These are phyloP conservation scores for Westerdykella aurantiaca DNA, from an alignment of 2,329 filamentous ascomycete genomes.

Conservation along the genomic window DNA sequence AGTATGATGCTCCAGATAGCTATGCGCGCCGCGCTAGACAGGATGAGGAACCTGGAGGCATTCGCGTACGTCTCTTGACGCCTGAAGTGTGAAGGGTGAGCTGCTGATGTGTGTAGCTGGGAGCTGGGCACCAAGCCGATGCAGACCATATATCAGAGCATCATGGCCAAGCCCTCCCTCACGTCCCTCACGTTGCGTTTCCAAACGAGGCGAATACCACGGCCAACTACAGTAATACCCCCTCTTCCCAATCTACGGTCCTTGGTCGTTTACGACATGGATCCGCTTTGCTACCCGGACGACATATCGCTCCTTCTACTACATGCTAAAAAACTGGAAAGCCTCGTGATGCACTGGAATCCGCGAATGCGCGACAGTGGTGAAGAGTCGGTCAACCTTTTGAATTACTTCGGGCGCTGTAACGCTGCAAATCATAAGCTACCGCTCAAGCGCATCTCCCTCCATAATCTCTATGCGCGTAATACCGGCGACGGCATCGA, in stretches of 20 bases:
- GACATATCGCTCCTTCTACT: slow-evolving; percentile 54
- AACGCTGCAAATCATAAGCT: slow-evolving; percentile 44
- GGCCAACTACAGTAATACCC: slow-evolving; percentile 53
- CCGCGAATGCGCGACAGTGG: slow-evolving; percentile 56
- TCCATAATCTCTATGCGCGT: slow-evolving; percentile 55
- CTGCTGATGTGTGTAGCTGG: slow-evolving; percentile 44
- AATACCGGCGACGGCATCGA: slow-evolving; percentile 45
- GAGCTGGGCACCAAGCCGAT: slow-evolving; percentile 57
- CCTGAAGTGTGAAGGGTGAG: background rate
- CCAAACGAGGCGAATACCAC: slow-evolving; percentile 51
- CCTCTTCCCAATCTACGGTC: slow-evolving; percentile 51
- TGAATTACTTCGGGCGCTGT: slow-evolving; percentile 53
- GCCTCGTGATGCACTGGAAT: slow-evolving; percentile 55
- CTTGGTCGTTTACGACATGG: slow-evolving; percentile 54
- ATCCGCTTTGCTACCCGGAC: slow-evolving; percentile 60
- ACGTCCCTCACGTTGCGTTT: slow-evolving; percentile 53
- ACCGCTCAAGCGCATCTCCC: slow-evolving; percentile 45
- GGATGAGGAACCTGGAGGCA: slow-evolving; percentile 50
- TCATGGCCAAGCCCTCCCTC: slow-evolving; percentile 47
- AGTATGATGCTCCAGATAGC: slow-evolving; percentile 59
- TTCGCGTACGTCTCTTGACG: slow-evolving; percentile 43
- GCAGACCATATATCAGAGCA: slow-evolving; percentile 53
- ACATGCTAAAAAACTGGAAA: slow-evolving; percentile 49
- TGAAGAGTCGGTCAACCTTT: slow-evolving; percentile 52
- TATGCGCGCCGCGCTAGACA: slow-evolving; percentile 54